A percentile compares a stretch with the other conserved stretches of the same genome.
Conservation (phyloP, 2,329 filamentous ascomycete genomes). For the Sclerotinia sclerotiorum region DNA sequence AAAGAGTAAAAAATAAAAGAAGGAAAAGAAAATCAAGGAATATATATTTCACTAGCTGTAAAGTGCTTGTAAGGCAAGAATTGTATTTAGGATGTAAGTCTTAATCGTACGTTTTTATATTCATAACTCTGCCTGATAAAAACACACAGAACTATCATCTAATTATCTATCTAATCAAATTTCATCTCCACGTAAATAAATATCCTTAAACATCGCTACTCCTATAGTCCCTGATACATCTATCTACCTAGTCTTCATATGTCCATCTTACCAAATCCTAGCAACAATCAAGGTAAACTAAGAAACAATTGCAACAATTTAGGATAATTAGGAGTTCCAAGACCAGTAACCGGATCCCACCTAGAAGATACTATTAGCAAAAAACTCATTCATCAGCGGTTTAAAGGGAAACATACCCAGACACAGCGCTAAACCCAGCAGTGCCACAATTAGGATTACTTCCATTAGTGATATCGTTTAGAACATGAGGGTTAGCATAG, state of each 20-base stretch:
- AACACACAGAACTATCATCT: too few relatives aligned
- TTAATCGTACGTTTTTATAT: too few relatives aligned
- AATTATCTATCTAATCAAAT: too few relatives aligned
- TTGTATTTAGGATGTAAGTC: too few relatives aligned
- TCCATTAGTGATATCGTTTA: slow-evolving; percentile 42
- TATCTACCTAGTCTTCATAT: not conserved
- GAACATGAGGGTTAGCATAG: slow-evolving; percentile 34
- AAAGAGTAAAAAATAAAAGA: too few relatives aligned
- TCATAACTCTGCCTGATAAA: too few relatives aligned
- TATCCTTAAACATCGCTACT: not conserved
- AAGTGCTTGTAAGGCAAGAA: too few relatives aligned
- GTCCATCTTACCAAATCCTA: not conserved
- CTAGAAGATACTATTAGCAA: not conserved
- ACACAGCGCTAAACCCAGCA: slow-evolving; percentile 38
- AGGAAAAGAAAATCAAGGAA: too few relatives aligned
- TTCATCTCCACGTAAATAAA: too few relatives aligned
- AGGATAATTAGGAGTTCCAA: slow-evolving; percentile 38
- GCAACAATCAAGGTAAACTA: slow-evolving; percentile 26
- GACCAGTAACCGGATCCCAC: slow-evolving; percentile 41
- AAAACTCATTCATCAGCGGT: not conserved
- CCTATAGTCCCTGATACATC: not conserved
- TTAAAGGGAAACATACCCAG: slow-evolving; percentile 27
- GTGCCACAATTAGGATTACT: slow-evolving; percentile 40
- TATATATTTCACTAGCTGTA: too few relatives aligned
- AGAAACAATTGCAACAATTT: slow-evolving; percentile 32